phyloP scores from a whole-genome alignment of 2,329 filamentous ascomycete genomes.

The Penicillium sp. region DNA sequence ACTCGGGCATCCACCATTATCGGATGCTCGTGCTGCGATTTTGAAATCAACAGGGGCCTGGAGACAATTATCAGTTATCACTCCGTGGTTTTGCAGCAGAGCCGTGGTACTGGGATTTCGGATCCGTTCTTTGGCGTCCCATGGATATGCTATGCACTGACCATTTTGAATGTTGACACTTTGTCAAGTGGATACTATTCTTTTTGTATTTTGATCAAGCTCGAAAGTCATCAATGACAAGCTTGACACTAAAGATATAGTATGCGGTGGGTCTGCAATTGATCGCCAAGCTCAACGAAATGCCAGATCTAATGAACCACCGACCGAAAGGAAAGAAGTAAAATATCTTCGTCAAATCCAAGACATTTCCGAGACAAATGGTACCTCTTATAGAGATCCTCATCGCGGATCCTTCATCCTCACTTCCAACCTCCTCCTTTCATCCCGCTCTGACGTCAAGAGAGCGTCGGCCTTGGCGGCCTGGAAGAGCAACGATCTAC shows the following conservation, averaged over 20 bases:
- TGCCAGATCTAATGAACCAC: background rate
- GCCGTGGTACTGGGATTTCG: slow-evolving; percentile 11
- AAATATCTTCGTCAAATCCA: background rate
- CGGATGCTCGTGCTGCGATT: slow-evolving; percentile 25
- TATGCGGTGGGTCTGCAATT: background rate
- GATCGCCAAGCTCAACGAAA: background rate
- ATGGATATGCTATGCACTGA: background rate
- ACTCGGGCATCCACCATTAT: slow-evolving; percentile 25
- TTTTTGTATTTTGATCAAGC: background rate
- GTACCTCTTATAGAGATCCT: background rate
- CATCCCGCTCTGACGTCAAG: slow-evolving; percentile 24
- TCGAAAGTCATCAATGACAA: background rate
- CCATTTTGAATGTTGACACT: slow-evolving; percentile 6
- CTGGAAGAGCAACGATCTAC: slow-evolving; percentile 16
- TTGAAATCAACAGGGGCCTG: slow-evolving; percentile 21
- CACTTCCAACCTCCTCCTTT: slow-evolving; percentile 14
- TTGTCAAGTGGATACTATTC: background rate
- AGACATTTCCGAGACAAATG: background rate
- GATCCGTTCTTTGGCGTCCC: background rate
- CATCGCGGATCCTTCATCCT: background rate
- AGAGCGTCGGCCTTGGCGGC: slow-evolving; percentile 14
- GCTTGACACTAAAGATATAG: background rate
- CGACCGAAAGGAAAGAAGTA: background rate
- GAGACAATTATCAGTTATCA: background rate
- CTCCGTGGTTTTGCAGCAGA: background rate